Conservation (phyloP, 495 filamentous ascomycete species). For the Penicillium salamii region DNA sequence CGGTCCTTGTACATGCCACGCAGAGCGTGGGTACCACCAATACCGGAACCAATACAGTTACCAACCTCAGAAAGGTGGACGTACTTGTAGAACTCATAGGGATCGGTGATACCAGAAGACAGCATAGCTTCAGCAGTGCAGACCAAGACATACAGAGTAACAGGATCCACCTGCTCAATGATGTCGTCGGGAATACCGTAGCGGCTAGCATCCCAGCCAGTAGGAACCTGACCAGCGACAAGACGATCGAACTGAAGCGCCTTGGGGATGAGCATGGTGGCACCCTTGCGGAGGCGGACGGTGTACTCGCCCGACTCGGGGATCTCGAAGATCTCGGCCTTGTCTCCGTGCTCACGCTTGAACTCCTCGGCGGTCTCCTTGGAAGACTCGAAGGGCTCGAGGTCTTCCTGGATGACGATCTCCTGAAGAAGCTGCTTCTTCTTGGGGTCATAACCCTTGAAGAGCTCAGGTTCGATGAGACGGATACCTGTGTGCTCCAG, state of each 20-base stretch:
- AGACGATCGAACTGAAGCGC: conserved; percentile 94
- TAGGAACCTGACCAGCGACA: conserved; percentile 94
- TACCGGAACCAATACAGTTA: conserved; percentile 97
- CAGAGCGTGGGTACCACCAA: conserved; percentile 88
- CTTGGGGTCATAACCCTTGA: conserved; percentile 95
- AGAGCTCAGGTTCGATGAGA: conserved; percentile 94
- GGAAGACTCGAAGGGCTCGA: conserved; percentile 94
- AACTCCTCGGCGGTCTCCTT: conserved; percentile 98
- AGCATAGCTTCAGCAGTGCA: conserved; percentile 89
- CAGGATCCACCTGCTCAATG: conserved; percentile 93
- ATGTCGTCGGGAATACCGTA: conserved; percentile 98
- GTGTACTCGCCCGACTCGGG: conserved; percentile 92
- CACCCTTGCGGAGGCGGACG: conserved; percentile 91
- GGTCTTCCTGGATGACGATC: conserved; percentile 91
- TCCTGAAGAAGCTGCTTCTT: conserved; percentile 98
- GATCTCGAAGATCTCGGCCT: conserved; percentile 95
- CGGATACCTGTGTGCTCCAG: conserved; percentile 97
- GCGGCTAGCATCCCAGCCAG: conserved; percentile 91
- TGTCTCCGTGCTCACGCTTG: conserved; percentile 92
- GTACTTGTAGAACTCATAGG: conserved; percentile 99
- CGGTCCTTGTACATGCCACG: conserved; percentile 98
- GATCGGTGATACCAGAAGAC: conserved; percentile 95
- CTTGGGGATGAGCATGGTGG: conserved; percentile 91
- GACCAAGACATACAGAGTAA: conserved; percentile 91
- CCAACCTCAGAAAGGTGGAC: conserved; percentile 97